phyloP scores from a whole-genome alignment of 768 basidiomycete genomes.

The Serendipita sp. region DNA sequence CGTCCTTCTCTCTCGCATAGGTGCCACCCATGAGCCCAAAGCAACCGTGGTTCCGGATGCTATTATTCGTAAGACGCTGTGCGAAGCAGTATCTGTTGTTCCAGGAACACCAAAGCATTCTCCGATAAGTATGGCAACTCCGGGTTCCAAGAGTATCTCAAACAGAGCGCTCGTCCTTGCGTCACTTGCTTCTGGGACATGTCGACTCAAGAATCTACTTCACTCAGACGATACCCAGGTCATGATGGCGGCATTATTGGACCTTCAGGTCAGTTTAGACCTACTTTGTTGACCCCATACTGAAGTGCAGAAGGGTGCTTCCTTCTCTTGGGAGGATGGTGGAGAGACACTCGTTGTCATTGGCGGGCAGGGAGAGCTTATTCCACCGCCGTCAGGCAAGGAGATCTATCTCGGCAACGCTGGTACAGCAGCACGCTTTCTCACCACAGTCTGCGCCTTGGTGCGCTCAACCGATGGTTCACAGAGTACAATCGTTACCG shows the following conservation, averaged over 20 bases:
- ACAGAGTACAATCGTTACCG: slow-evolving; percentile 65
- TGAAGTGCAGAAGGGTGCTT: slow-evolving; percentile 47
- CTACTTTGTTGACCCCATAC: slow-evolving; percentile 5
- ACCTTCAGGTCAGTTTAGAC: slow-evolving; percentile 48
- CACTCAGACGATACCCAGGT: slow-evolving; percentile 98
- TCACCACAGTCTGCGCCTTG: slow-evolving; percentile 89
- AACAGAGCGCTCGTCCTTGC: slow-evolving; percentile 89
- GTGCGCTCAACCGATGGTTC: slow-evolving; percentile 33
- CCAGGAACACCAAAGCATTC: slow-evolving; percentile 44
- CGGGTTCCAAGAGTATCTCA: slow-evolving; percentile 91
- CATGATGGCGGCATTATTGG: slow-evolving; percentile 89
- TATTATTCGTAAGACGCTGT: slow-evolving; percentile 65
- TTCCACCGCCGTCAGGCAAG: slow-evolving; percentile 60
- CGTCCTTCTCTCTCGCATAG: slow-evolving; percentile 80
- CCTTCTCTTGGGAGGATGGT: slow-evolving; percentile 87
- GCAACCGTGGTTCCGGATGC: slow-evolving; percentile 74
- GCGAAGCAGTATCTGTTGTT: slow-evolving; percentile 62
- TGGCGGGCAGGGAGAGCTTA: slow-evolving; percentile 68
- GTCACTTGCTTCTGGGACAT: slow-evolving; percentile 76
- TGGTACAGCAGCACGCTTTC: slow-evolving; percentile 93
- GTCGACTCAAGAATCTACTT: slow-evolving; percentile 73
- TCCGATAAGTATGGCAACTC: slow-evolving; percentile 67
- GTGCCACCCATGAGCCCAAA: slow-evolving; percentile 79
- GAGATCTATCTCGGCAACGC: slow-evolving; percentile 94
- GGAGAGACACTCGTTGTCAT: slow-evolving; percentile 88